Evolutionary conservation across 805 yeast species (phyloP).

Genomic region (Brettanomyces nanus): DNA sequence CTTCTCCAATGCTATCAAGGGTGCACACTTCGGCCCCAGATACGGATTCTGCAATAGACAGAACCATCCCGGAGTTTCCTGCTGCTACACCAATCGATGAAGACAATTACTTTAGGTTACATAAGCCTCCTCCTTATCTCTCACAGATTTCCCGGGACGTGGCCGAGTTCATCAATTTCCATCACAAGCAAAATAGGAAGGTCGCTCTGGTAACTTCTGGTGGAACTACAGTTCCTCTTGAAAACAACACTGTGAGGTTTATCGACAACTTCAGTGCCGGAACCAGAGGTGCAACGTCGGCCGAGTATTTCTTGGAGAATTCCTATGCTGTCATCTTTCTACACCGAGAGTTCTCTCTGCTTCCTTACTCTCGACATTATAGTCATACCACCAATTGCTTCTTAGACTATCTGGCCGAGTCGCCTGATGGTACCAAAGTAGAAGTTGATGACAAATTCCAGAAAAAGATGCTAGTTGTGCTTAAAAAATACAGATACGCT

Average conservation of each 20-base stretch:
- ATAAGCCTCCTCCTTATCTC: conserved; percentile 68
- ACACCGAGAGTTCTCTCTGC: conserved; percentile 84
- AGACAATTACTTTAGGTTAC: conserved; percentile 63
- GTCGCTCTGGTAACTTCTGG: conserved; percentile 89
- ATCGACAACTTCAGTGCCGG: conserved; percentile 98
- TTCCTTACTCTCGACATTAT: conserved; percentile 89
- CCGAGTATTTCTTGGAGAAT: conserved; percentile 77
- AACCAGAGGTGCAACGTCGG: conserved; percentile 93
- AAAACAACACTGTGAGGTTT: conserved; percentile 92
- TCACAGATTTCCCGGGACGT: conserved; percentile 52
- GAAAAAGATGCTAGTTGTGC: conserved; percentile 49
- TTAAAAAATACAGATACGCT: conserved; percentile 47
- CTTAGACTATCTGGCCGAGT: conserved; percentile 66
- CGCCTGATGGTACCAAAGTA: conserved; percentile 38
- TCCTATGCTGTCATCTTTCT: conserved; percentile 91
- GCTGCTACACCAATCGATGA: conserved; percentile 70
- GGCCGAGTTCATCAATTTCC: conserved; percentile 51
- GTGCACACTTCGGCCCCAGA: conserved; percentile 67
- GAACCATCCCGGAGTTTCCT: conserved; percentile 67
- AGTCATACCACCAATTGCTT: conserved; percentile 80
- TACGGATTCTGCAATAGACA: conserved; percentile 66
- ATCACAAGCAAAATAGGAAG: conserved; percentile 33
- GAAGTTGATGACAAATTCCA: conserved; percentile 55
- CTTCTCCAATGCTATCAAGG: conserved; percentile 14
- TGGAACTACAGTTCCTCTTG: conserved; percentile 97